Conservation (phyloP, 306 rosid genomes). For the Malus sylvestris region DNA sequence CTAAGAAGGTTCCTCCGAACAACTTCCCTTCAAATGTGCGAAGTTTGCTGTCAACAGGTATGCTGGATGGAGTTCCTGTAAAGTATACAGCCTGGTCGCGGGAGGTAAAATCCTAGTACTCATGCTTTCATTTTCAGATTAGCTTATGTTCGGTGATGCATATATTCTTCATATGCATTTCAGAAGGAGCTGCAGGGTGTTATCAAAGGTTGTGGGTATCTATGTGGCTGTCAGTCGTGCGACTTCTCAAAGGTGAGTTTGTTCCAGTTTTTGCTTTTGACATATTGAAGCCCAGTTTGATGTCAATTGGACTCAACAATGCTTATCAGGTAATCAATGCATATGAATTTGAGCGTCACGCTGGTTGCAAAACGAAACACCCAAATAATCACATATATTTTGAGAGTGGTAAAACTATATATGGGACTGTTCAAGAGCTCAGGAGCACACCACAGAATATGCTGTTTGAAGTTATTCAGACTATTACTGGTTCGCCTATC, state of each 20-base stretch:
- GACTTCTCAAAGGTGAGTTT: slow-evolving; percentile 59
- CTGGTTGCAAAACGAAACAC: slow-evolving; percentile 78
- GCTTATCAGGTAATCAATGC: slow-evolving; percentile 59
- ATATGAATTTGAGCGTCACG: slow-evolving; percentile 80
- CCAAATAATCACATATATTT: slow-evolving; percentile 81
- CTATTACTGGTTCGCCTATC: slow-evolving; percentile 66
- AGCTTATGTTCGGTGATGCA: slow-evolving; percentile 39
- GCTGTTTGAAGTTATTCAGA: slow-evolving; percentile 68
- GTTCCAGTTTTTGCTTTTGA: background rate
- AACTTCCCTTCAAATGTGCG: slow-evolving; percentile 76
- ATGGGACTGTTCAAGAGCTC: slow-evolving; percentile 78
- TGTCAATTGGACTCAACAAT: background rate
- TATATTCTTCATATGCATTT: slow-evolving; percentile 39
- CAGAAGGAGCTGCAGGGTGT: slow-evolving; percentile 74
- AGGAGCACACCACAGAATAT: slow-evolving; percentile 66
- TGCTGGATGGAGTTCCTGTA: slow-evolving; percentile 84
- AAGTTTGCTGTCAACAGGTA: slow-evolving; percentile 78
- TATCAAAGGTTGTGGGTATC: slow-evolving; percentile 68
- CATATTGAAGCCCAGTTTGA: slow-evolving; percentile 4
- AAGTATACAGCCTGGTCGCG: slow-evolving; percentile 73
- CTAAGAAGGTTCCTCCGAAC: slow-evolving; percentile 52
- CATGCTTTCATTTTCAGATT: slow-evolving; percentile 32
- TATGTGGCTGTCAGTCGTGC: slow-evolving; percentile 61
- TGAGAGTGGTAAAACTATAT: slow-evolving; percentile 77
- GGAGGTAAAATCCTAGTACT: slow-evolving; percentile 61